A percentile compares a stretch with the other conserved stretches of the same genome.
These are phyloP conservation scores for Thymus mandschuricus DNA, from an alignment of 257 asterid species.

Conservation along the genomic window DNA sequence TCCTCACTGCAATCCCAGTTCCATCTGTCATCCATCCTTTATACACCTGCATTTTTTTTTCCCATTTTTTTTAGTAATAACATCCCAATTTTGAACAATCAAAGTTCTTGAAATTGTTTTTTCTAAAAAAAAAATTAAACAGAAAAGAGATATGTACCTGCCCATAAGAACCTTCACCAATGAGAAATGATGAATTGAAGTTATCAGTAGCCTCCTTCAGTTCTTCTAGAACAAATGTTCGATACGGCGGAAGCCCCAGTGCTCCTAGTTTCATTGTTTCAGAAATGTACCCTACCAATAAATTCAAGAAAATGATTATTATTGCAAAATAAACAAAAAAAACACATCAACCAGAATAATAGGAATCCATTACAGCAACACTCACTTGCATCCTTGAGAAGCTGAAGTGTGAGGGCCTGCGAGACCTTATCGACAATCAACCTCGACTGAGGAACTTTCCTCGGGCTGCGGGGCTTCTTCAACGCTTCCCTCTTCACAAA, in stretches of 20 bases:
- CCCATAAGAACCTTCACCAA: conserved; percentile 65
- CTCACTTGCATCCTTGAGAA: conserved; percentile 92
- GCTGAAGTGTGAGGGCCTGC: conserved; percentile 68
- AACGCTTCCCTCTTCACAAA: conserved; percentile 45
- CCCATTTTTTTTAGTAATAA: background rate
- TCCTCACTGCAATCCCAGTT: conserved; percentile 60
- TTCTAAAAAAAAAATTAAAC: background rate
- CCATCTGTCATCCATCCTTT: conserved; percentile 75
- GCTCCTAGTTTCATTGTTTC: conserved; percentile 80
- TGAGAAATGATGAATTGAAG: conserved; percentile 53
- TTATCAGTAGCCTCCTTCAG: conserved; percentile 84
- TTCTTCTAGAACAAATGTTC: conserved; percentile 75
- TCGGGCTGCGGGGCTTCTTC: conserved; percentile 39
- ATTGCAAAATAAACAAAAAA: background rate
- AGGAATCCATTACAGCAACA: background rate
- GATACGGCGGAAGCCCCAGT: conserved; percentile 67
- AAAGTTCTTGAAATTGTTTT: background rate
- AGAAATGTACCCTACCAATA: conserved; percentile 69
- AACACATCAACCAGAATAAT: background rate
- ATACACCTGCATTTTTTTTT: conserved; percentile 50
- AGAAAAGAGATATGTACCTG: conserved; percentile 46
- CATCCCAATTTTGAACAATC: background rate
- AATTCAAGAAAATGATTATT: background rate
- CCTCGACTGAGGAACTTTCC: conserved; percentile 45
- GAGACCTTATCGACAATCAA: conserved; percentile 60